Evolutionary conservation across 164 flowering plant species (phyloP).

Genomic region (Saururus chinensis): DNA sequence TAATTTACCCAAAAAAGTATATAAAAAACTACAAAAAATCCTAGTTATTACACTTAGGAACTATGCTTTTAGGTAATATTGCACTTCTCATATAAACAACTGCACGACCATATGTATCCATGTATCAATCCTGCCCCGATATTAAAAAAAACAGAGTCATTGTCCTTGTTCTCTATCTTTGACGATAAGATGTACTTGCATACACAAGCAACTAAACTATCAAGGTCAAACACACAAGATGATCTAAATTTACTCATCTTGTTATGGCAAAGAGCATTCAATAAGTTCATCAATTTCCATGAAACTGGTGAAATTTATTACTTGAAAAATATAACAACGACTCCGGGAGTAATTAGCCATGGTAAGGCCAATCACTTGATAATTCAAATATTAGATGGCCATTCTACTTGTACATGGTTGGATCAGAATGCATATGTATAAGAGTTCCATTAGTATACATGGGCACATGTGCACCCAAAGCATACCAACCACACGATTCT

Average conservation of each 20-base stretch:
- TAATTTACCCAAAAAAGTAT: too few species aligned
- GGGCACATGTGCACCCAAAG: too few species aligned
- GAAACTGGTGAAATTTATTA: too few species aligned
- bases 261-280: too few species aligned
- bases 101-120: slow-evolving; percentile 98
- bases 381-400: background rate
- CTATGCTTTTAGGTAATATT: slow-evolving; percentile 60
- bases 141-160: slow-evolving; percentile 88
- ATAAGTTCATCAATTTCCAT: too few species aligned
- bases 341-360: background rate
- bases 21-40: too few species aligned
- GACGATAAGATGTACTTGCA: slow-evolving; percentile 90
- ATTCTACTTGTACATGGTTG: background rate
- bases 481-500: too few species aligned
- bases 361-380: background rate
- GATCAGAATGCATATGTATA: background rate
- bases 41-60: too few species aligned
- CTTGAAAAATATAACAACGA: too few species aligned
- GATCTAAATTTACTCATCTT: background rate
- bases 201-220: background rate
- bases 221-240: background rate
- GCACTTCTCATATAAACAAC: slow-evolving; percentile 82
- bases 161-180: slow-evolving; percentile 55
- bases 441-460: too few species aligned
- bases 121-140: slow-evolving; percentile 86